Evolutionary conservation across 2,329 filamentous ascomycete species (phyloP).

Genomic region (Microdochium paspali): DNA sequence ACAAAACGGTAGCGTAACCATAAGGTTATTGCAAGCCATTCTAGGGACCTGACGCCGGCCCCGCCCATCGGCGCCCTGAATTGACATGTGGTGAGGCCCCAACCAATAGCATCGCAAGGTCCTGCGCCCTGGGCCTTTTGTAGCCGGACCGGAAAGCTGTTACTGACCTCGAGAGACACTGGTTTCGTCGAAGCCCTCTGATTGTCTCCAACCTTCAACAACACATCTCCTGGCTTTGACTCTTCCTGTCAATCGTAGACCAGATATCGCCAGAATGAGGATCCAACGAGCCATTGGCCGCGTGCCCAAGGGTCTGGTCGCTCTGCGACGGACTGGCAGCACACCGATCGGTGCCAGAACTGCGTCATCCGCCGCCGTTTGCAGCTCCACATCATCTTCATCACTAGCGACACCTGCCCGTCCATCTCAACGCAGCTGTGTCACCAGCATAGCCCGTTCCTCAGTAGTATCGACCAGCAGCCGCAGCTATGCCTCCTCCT

Average conservation of each 20-base stretch:
- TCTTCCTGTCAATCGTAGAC: not conserved
- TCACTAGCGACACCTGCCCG: not conserved
- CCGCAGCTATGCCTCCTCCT: constrained; percentile 10
- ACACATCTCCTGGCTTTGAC: not conserved
- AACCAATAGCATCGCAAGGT: not conserved
- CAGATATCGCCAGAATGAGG: not conserved
- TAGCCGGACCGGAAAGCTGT: not conserved
- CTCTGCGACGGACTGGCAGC: not conserved
- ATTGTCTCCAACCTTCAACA: not conserved
- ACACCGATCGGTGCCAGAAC: not conserved
- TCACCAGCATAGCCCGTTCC: not conserved
- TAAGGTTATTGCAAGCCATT: too few species aligned
- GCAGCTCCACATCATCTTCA: not conserved
- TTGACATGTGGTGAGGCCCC: not conserved
- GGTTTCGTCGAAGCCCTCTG: not conserved
- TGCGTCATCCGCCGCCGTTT: not conserved
- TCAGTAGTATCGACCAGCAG: not conserved
- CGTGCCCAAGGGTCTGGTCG: not conserved
- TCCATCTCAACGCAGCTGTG: not conserved
- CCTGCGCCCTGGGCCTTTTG: not conserved
- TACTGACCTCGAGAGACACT: not conserved
- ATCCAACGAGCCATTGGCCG: not conserved
- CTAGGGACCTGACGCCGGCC: too few species aligned
- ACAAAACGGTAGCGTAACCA: too few species aligned
- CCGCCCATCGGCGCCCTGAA: not conserved